Evolutionary conservation across 257 asterid genomes (phyloP).

Genomic region (Solanum neorickii): DNA sequence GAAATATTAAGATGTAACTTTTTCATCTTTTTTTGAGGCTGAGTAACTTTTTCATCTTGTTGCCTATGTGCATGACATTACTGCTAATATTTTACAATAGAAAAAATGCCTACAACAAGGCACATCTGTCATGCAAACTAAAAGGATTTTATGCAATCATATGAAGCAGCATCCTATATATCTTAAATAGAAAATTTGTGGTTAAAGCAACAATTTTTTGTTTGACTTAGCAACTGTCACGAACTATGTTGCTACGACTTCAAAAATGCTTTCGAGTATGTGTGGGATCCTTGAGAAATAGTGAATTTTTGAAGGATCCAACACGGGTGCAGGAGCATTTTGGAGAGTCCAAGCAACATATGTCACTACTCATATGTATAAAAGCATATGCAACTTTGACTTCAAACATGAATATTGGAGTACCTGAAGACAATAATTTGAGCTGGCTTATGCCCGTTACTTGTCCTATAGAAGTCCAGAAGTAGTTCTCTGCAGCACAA

Average conservation of each 20-base stretch:
- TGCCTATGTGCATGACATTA: not conserved
- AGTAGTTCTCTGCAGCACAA: constrained; percentile 69
- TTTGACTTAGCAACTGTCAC: not conserved
- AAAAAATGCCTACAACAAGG: not conserved
- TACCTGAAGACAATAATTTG: constrained; percentile 89
- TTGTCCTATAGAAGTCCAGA: constrained; percentile 62
- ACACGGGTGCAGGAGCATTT: not conserved
- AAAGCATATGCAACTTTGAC: not conserved
- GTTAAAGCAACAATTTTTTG: not conserved
- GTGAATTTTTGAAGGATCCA: not conserved
- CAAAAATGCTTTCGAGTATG: not conserved
- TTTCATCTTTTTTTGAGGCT: not conserved
- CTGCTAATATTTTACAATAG: not conserved
- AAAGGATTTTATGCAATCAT: not conserved
- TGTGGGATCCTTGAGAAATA: not conserved
- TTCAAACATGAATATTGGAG: not conserved
- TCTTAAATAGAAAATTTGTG: not conserved
- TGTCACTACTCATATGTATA: not conserved
- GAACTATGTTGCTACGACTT: not conserved
- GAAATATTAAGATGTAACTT: not conserved
- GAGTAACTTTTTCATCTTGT: not conserved
- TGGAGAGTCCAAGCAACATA: not conserved
- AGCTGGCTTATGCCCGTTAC: constrained; percentile 65
- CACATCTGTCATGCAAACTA: not conserved
- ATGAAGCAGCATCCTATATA: not conserved